A percentile compares a stretch with the other conserved stretches of the same genome.
Evolutionary conservation across 148 eudicot genomes (phyloP).

Genomic region (Rhododendron henanense): DNA sequence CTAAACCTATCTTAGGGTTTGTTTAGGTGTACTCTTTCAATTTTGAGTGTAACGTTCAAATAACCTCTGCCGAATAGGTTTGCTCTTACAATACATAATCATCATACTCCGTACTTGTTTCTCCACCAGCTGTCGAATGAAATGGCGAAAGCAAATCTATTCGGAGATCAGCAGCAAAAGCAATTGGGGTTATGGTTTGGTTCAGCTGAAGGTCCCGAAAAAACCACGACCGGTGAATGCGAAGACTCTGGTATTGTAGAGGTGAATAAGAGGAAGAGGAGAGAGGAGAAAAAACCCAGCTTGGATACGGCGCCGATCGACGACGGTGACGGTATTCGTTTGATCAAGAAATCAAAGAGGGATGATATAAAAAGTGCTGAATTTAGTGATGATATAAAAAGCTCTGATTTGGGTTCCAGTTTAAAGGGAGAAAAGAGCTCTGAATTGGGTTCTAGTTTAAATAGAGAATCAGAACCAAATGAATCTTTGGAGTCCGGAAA

Average conservation of each 20-base stretch:
- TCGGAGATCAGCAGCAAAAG: slow-evolving; percentile 30
- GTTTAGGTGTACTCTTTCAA: background rate
- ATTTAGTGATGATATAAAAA: background rate
- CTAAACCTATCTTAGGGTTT: background rate
- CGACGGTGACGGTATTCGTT: background rate
- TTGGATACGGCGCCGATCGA: slow-evolving; percentile 7
- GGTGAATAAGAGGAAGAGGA: slow-evolving; percentile 34
- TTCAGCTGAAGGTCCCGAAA: slow-evolving; percentile 12
- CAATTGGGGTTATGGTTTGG: slow-evolving; percentile 2
- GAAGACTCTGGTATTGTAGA: slow-evolving; percentile 17
- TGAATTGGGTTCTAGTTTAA: background rate
- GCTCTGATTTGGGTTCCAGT: background rate
- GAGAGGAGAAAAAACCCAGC: slow-evolving; percentile 16
- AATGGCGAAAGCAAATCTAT: slow-evolving; percentile 69
- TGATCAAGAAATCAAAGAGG: slow-evolving; percentile 19
- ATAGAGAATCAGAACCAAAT: background rate
- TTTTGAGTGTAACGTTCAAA: background rate
- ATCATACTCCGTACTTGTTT: too few species aligned
- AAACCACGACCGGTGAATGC: slow-evolving; percentile 14
- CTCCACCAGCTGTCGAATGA: background rate
- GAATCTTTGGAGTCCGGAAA: background rate
- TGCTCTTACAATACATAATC: too few species aligned
- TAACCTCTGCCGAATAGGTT: background rate
- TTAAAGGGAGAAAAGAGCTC: background rate
- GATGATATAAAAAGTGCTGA: background rate